A percentile compares a stretch with the other conserved stretches of the same genome.
phyloP scores from a whole-genome alignment of 208 protist genomes.

The Acanthamoeba healyi region DNA sequence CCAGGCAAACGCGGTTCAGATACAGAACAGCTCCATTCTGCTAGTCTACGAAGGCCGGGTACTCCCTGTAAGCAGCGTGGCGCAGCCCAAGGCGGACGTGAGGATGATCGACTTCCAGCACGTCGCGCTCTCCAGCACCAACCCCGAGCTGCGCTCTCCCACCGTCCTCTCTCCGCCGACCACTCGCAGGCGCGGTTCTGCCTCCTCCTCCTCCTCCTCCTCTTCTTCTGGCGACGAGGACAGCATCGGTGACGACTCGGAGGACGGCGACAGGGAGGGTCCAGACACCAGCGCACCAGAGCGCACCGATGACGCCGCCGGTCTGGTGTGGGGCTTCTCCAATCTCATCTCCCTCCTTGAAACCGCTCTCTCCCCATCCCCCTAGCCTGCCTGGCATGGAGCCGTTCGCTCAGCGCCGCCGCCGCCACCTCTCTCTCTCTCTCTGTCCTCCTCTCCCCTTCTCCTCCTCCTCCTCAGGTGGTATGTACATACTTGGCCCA shows the following conservation, averaged over 20 bases:
- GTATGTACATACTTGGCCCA: no score
- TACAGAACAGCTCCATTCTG: conserved; percentile 57
- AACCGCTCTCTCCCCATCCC: background rate
- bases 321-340: conserved; percentile 65
- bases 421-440: background rate
- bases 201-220: background rate
- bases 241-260: conserved; percentile 32
- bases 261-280: background rate
- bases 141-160: conserved; percentile 28
- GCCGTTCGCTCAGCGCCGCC: background rate
- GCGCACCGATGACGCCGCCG: background rate
- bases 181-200: background rate
- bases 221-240: conserved; percentile 35
- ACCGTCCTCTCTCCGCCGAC: conserved; percentile 13
- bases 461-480: no score
- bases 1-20: background rate
- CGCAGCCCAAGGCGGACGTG: conserved; percentile 42
- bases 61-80: background rate
- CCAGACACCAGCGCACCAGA: background rate
- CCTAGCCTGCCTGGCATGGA: background rate
- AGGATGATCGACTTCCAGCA: conserved; percentile 71
- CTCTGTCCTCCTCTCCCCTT: background rate
- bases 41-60: conserved; percentile 60
- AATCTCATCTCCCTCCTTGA: conserved; percentile 47
- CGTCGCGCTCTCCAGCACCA: conserved; percentile 14